Conservation (phyloP, 257 asterid species). For the Paraleonurus japonicus region DNA sequence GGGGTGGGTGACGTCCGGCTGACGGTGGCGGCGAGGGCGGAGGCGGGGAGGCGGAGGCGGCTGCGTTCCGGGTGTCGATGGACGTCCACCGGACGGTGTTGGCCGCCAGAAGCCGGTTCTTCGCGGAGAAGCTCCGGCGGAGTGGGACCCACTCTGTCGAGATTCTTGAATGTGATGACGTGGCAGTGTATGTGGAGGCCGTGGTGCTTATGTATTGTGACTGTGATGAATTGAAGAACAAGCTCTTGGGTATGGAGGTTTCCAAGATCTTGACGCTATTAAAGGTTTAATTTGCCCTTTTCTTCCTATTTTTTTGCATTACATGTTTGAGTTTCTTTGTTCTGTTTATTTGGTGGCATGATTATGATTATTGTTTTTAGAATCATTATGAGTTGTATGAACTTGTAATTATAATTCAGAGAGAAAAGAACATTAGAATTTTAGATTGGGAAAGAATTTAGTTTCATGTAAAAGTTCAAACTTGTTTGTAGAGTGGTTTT, state of each 20-base stretch:
- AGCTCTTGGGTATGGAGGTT: conserved; percentile 59
- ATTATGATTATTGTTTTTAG: not conserved
- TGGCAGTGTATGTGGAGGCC: conserved; percentile 76
- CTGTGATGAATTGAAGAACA: conserved; percentile 54
- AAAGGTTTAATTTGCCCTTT: conserved; percentile 47
- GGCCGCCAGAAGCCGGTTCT: conserved; percentile 66
- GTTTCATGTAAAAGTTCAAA: too few species aligned
- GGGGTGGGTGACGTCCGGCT: conserved; percentile 73
- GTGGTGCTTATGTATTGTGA: conserved; percentile 77
- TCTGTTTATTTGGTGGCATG: not conserved
- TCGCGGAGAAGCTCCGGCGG: conserved; percentile 65
- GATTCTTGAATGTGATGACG: conserved; percentile 90
- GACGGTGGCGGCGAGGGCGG: conserved; percentile 52
- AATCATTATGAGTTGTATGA: not conserved
- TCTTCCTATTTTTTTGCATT: not conserved
- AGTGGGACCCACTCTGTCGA: conserved; percentile 80
- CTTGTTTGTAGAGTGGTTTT: too few species aligned
- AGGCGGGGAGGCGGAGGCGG: conserved; percentile 38
- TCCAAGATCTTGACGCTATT: conserved; percentile 70
- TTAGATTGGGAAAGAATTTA: too few species aligned
- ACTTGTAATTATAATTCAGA: not conserved
- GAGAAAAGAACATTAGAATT: not conserved
- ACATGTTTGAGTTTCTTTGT: not conserved
- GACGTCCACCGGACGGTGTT: conserved; percentile 77
- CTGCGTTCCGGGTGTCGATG: conserved; percentile 48